A percentile compares a stretch with the other conserved stretches of the same genome.
phyloP scores from a whole-genome alignment of 192 early-diverging fungal species.

The Podila minutissima region DNA sequence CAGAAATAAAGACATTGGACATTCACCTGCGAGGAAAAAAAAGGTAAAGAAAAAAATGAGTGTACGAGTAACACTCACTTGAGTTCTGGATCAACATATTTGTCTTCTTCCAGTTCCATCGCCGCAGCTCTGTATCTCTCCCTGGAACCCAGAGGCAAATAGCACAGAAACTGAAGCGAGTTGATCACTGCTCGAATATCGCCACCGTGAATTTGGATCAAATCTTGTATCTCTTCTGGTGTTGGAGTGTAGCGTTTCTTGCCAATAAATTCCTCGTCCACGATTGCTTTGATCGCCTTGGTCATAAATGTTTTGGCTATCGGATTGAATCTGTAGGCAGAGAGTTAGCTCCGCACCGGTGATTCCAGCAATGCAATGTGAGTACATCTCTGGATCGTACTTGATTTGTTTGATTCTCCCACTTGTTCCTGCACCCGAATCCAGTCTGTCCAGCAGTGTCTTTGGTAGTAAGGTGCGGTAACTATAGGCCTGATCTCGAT shows the following conservation, averaged over 20 bases:
- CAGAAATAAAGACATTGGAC: not conserved
- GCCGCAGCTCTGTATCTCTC: conserved; percentile 15
- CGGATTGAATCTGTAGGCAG: conserved; percentile 60
- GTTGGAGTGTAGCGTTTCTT: conserved; percentile 11
- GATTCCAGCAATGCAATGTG: not conserved
- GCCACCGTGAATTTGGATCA: conserved; percentile 61
- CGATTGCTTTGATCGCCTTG: conserved; percentile 63
- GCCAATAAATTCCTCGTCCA: conserved; percentile 37
- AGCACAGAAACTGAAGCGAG: conserved; percentile 59
- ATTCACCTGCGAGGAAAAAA: not conserved
- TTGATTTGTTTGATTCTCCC: conserved; percentile 41
- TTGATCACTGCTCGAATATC: conserved; percentile 69
- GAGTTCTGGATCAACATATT: conserved; percentile 9
- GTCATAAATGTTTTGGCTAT: conserved; percentile 70
- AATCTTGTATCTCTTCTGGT: conserved; percentile 38
- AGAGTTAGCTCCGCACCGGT: not conserved
- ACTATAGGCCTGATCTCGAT: conserved; percentile 21
- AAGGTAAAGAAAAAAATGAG: not conserved
- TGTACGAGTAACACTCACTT: conserved; percentile 4
- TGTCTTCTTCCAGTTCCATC: conserved; percentile 13
- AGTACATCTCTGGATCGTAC: conserved; percentile 3
- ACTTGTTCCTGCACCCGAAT: conserved; percentile 19
- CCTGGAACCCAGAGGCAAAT: conserved; percentile 11
- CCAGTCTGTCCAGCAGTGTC: conserved; percentile 19
- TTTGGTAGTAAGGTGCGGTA: conserved; percentile 31